Base-by-base conservation (phyloP, 2,329 filamentous ascomycete genomes). In the Aureobasidium sp. region DNA sequence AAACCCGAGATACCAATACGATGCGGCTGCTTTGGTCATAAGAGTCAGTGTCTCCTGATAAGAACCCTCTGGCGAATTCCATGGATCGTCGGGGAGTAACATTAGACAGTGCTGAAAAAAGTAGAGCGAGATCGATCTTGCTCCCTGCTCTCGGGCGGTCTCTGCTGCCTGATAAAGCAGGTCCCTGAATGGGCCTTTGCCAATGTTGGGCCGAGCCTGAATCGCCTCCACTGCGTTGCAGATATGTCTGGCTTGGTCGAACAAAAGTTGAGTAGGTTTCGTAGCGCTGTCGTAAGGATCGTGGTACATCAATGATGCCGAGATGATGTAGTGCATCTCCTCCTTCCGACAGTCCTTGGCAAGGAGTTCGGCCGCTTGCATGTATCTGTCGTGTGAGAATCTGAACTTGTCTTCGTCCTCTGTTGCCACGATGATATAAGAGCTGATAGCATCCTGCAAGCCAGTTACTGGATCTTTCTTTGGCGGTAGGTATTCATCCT, bases 281-380 rank as follows among this genome's bases (percentile, higher is more conserved):
- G 82, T 81, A 53, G 81, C 81, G 1, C 83, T 78, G 63, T 91
- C 86, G 29, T 82, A 74, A 8, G 78, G 76, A 25, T 77, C 84
- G 67, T 91, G 87, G 67, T 89, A 88, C 72, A 92, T 84, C 66
- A 97, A 83, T 0, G 87, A 88, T 69, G 90, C 87, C 0, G 90
- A 89, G 68, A 97, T 90, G 49, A 91, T 85, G 68, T 92, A 97
- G 73, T 97, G 91, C 92, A 97, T 97, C 67, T 89, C 88, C 25
- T 83, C 78, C 27, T 83, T 77, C 60, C 88, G 85, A 54, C 76
- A 78, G 69, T 84, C 86, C 69, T 92, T 86, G 64, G 83, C 84
- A 57, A 96, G 77, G 5, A 83, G 81, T 9, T 85, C 79, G 5
- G 90, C 86, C 16, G 90, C 90, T 69, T 89, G 86, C 59, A 91